phyloP scores from a whole-genome alignment of 2,329 filamentous ascomycete species.

The Plenodomus biglobosus region DNA sequence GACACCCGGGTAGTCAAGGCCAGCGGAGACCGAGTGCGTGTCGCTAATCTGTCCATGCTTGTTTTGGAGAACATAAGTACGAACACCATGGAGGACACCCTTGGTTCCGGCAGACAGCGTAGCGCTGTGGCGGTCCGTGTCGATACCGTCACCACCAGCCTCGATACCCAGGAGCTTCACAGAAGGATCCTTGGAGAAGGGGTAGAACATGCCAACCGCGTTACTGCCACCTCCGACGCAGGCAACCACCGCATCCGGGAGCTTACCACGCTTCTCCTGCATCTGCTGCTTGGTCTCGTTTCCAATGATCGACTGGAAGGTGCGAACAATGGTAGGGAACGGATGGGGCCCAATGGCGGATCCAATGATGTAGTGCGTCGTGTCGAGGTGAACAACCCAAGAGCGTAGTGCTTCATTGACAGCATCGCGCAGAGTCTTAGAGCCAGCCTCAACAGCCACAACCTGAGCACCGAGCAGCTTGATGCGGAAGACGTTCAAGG shows the following conservation, averaged over 20 bases:
- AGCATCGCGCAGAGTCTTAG: constrained; percentile 62
- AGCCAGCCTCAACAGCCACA: constrained; percentile 88
- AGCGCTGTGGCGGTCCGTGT: constrained; percentile 82
- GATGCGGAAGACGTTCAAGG: constrained; percentile 98
- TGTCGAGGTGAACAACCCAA: constrained; percentile 91
- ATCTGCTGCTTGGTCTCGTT: constrained; percentile 93
- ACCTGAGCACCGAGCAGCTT: constrained; percentile 92
- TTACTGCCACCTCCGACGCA: constrained; percentile 96
- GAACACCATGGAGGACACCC: constrained; percentile 92
- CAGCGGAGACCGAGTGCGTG: constrained; percentile 94
- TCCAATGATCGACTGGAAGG: constrained; percentile 96
- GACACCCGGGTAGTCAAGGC: constrained; percentile 95
- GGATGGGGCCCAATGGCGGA: constrained; percentile 97
- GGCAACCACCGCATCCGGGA: constrained; percentile 93
- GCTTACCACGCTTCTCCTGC: constrained; percentile 77
- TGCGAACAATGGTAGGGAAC: constrained; percentile 95
- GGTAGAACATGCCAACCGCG: constrained; percentile 97
- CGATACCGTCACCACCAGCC: constrained; percentile 88
- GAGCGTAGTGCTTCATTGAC: constrained; percentile 94
- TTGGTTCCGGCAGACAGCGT: constrained; percentile 84
- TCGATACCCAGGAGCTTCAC: constrained; percentile 94
- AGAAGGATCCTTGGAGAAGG: constrained; percentile 79
- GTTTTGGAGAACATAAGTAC: constrained; percentile 94
- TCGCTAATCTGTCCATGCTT: constrained; percentile 89
- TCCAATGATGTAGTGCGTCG: constrained; percentile 97